phyloP scores from a whole-genome alignment of 1,284 basidiomycete genomes.

The Leccinum glutinopallens region DNA sequence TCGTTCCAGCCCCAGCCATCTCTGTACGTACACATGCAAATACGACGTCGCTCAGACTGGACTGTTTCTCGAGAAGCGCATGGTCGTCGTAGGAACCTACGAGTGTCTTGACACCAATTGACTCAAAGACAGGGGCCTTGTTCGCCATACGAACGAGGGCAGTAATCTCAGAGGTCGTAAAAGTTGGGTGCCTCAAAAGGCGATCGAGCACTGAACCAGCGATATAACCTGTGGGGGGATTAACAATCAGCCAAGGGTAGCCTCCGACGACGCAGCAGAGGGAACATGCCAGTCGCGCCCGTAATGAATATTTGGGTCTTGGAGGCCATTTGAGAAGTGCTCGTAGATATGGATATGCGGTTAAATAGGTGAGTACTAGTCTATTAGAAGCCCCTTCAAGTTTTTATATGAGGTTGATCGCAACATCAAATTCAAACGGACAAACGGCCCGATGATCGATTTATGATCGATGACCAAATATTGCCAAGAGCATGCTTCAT shows the following conservation, averaged over 20 bases:
- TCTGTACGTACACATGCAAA: conserved; percentile 35
- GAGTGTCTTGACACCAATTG: conserved; percentile 30
- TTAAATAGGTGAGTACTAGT: background rate
- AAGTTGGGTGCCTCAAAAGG: conserved; percentile 39
- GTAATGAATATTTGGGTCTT: conserved; percentile 31
- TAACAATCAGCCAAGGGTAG: conserved; percentile 5
- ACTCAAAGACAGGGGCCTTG: conserved; percentile 34
- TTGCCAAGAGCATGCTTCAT: conserved; percentile 4
- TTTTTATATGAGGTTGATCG: background rate
- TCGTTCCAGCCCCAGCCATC: background rate
- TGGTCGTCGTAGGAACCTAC: conserved; percentile 31
- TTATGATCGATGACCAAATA: conserved; percentile 1
- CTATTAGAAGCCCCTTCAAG: background rate
- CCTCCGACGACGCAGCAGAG: background rate
- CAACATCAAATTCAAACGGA: too few relatives aligned
- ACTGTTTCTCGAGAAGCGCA: conserved; percentile 28
- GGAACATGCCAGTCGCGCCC: conserved; percentile 28
- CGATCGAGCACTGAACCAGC: conserved; percentile 44
- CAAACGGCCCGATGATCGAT: too few relatives aligned
- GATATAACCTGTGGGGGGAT: conserved; percentile 43
- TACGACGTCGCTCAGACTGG: conserved; percentile 37
- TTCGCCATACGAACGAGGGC: conserved; percentile 41
- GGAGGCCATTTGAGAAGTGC: conserved; percentile 18
- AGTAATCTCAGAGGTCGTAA: conserved; percentile 39
- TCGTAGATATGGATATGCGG: background rate